Evolutionary conservation across 441 rosid genomes (phyloP), one percentile per base, ranked within the genome.

Genomic region (Pelargonium exstipulatum): DNA sequence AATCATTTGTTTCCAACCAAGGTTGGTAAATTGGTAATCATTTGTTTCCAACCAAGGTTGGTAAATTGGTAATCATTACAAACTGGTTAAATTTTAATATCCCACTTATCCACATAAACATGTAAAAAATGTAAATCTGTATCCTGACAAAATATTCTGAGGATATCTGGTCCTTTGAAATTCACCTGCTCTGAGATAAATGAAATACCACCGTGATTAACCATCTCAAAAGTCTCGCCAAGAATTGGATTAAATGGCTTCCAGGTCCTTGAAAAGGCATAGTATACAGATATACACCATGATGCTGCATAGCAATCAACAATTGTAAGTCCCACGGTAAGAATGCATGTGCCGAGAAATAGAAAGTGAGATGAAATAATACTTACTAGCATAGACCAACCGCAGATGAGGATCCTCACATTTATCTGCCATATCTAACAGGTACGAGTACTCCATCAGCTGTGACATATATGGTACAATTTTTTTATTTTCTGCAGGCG

Each of bases 181-280:
- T 79, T 72, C 72, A 89, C 97, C 96, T 95, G 98, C 78, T 95
- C 98, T 16, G 92, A 60, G 43, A 95, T 83, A 76, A 95, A 92
- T 69, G 86, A 80, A 20, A 95, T 71, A 62, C 93, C 92, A 53
- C 83, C 88, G 74, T 88, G 87, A 79, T 90, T 90, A 24, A 75
- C 81, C 97, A 92, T 73, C 76, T 95, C 98, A 73, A 83, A 95
- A 71, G 98, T 95, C 85, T 95, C 98, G 1, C 97, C 99, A n/a
- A 92, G 95, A 78, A 95, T 89, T 60, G 98, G 99, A 82, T 95
- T 92, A 74, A 95, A 92, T 2, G 97, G 99, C 80, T 92, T 92
- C 98, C 99, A 95, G 13, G 96, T 82, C 64, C 99, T 89, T 81
- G 86, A 87, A 63, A 45, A 82, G 18, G 92, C 98, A 81, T 79